These are phyloP conservation scores for Fusarium vanettenii DNA, from an alignment of 2,329 filamentous ascomycete genomes.

Conservation along the genomic window DNA sequence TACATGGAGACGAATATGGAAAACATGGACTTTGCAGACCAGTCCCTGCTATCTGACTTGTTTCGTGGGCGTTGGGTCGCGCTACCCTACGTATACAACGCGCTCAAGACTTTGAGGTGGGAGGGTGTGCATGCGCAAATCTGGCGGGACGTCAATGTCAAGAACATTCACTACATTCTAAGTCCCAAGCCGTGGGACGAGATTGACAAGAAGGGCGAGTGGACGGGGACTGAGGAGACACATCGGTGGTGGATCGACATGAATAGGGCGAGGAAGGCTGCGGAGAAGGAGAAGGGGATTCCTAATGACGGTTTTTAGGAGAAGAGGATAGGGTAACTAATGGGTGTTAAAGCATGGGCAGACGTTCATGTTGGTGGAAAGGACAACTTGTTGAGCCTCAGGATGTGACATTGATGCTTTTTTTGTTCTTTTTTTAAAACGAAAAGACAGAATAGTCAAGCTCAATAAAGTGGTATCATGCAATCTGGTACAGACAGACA, in stretches of 20 bases:
- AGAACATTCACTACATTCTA: slow-evolving; percentile 72
- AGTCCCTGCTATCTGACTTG: slow-evolving; percentile 66
- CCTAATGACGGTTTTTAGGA: slow-evolving; percentile 38
- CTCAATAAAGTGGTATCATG: slow-evolving; percentile 17
- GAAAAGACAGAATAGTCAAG: not conserved
- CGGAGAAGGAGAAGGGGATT: slow-evolving; percentile 55
- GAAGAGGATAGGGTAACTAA: not conserved
- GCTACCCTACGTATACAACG: slow-evolving; percentile 71
- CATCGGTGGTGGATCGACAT: slow-evolving; percentile 68
- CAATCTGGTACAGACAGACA: slow-evolving; percentile 36
- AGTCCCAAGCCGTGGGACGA: slow-evolving; percentile 72
- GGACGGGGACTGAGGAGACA: slow-evolving; percentile 58
- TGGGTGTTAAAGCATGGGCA: not conserved
- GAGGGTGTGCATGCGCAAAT: slow-evolving; percentile 64
- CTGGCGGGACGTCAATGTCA: slow-evolving; percentile 68
- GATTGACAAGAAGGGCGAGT: slow-evolving; percentile 56
- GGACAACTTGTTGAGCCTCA: not conserved
- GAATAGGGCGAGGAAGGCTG: slow-evolving; percentile 57
- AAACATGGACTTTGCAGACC: slow-evolving; percentile 69
- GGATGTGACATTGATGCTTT: not conserved
- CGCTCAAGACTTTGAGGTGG: slow-evolving; percentile 69
- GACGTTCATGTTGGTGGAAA: slow-evolving; percentile 2
- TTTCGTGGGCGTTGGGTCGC: slow-evolving; percentile 67
- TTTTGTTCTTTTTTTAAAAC: not conserved
- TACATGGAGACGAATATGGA: slow-evolving; percentile 61